Conservation (phyloP, 768 basidiomycete genomes). For the Leccinum barrowsii region DNA sequence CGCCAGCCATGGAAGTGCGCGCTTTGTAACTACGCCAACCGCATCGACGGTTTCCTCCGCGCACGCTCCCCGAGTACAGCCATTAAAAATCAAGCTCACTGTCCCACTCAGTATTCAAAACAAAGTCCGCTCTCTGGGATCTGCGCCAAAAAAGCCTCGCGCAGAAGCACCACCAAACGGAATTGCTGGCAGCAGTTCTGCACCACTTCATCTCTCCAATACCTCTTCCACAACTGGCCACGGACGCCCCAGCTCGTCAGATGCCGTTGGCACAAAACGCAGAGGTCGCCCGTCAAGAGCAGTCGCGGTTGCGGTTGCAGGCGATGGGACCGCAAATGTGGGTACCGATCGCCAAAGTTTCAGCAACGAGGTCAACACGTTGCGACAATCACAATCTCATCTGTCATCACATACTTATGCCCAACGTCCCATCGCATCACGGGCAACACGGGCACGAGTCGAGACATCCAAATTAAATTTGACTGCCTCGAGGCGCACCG, state of each 20-base stretch:
- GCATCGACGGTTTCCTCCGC: constrained; percentile 35
- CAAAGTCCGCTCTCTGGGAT: constrained; percentile 34
- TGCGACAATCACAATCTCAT: constrained; percentile 36
- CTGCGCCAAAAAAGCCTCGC: constrained; percentile 29
- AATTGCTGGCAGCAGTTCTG: constrained; percentile 30
- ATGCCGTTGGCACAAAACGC: constrained; percentile 38
- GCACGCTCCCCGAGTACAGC: constrained; percentile 26
- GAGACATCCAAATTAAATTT: constrained; percentile 29
- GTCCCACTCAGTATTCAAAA: constrained; percentile 55
- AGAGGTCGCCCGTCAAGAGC: constrained; percentile 57
- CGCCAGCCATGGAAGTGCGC: constrained; percentile 33
- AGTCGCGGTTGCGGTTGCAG: constrained; percentile 33
- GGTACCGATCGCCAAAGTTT: constrained; percentile 21
- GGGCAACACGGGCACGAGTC: constrained; percentile 21
- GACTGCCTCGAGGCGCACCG: constrained; percentile 31
- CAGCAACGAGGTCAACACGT: constrained; percentile 34
- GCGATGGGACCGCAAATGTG: constrained; percentile 18
- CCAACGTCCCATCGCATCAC: constrained; percentile 23
- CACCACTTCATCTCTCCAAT: constrained; percentile 6
- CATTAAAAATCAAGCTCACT: constrained; percentile 72
- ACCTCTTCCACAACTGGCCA: constrained; percentile 28
- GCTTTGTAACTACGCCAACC: constrained; percentile 37
- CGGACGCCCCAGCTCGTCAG: constrained; percentile 19
- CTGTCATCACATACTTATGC: constrained; percentile 23
- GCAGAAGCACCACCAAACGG: constrained; percentile 36